Evolutionary conservation across 208 protist genomes (phyloP), one percentile per base, ranked within the genome.

Genomic region (Strigomonas culicis): DNA sequence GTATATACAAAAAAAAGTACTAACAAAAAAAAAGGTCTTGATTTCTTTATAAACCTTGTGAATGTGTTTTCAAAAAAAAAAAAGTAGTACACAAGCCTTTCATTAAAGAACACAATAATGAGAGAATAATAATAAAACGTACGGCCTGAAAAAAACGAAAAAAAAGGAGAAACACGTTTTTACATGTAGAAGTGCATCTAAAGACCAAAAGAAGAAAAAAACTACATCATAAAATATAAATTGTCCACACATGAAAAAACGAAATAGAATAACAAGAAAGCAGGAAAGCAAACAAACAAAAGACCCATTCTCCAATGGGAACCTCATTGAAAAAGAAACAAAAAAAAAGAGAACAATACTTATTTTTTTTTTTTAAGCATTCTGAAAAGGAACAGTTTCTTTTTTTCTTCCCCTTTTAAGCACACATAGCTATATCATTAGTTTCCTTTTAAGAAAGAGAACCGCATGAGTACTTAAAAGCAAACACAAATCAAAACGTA

Each of bases 341-440:
- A 19, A 30, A 13, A 19, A 6, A 19, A 13, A 53, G 17, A 4
- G 49, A 41, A 17, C 8, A 41, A 6, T 53, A 22, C 17, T 19
- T 64, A 47, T 63, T 77, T 62, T 62, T 72, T 43, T 59, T 72
- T 72, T 76, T 71, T 66, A 15, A 13, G 19, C 34, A 55, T 31
- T 69, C 21, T 1, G 46, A 60, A 21, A 55, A 46, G 11, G 47
- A 53, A 11, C 13, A 30, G 36, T 32, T 50, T 28, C 32, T 66
- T n/a, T 61, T 47, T 61, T 44, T 56, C n/a, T 47, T 53, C 13
- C 25, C 21, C 24, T 51, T 30, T 62, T 69, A n/a, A 59, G 19
- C 22, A n/a, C 22, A 51, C 22, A 51, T n/a, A 25, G 4, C 46
- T n/a, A 51, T 19, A 27, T n/a, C n/a, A n/a, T n/a, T n/a, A n/a